Conservation (phyloP, 257 asterid genomes). For the Gentiana straminea region DNA sequence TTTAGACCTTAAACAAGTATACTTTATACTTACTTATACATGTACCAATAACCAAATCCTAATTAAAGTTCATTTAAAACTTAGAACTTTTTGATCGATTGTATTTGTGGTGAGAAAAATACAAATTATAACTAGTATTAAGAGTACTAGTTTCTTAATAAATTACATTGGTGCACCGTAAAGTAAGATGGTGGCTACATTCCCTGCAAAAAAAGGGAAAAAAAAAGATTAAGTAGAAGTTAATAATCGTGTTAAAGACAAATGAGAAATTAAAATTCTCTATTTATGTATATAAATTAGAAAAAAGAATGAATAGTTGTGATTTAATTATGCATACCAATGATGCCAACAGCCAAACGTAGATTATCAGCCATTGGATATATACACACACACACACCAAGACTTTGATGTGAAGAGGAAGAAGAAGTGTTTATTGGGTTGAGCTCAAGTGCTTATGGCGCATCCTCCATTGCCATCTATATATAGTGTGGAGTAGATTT, state of each 20-base stretch:
- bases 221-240: too few relatives aligned
- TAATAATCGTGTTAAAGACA: neutral
- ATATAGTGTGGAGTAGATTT: slow-evolving; percentile 1
- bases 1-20: too few relatives aligned
- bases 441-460: too few relatives aligned
- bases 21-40: too few relatives aligned
- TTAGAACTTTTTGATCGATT: too few relatives aligned
- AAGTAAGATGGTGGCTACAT: slow-evolving; percentile 57
- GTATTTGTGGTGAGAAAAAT: neutral
- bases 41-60: too few relatives aligned
- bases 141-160: neutral
- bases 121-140: neutral
- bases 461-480: neutral
- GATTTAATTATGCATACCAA: slow-evolving; percentile 28
- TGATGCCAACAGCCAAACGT: slow-evolving; percentile 58
- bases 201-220: slow-evolving; percentile 39
- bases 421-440: too few relatives aligned
- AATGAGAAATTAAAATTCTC: neutral
- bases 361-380: slow-evolving; percentile 44
- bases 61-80: too few relatives aligned
- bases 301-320: neutral
- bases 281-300: neutral
- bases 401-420: too few relatives aligned
- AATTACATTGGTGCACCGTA: slow-evolving; percentile 63
- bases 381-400: too few relatives aligned